Percentiles rank a stretch among this genome's conserved stretches.
Evolutionary conservation across 179 eudicot genomes (phyloP).

Genomic region (Corrigiola litoralis): DNA sequence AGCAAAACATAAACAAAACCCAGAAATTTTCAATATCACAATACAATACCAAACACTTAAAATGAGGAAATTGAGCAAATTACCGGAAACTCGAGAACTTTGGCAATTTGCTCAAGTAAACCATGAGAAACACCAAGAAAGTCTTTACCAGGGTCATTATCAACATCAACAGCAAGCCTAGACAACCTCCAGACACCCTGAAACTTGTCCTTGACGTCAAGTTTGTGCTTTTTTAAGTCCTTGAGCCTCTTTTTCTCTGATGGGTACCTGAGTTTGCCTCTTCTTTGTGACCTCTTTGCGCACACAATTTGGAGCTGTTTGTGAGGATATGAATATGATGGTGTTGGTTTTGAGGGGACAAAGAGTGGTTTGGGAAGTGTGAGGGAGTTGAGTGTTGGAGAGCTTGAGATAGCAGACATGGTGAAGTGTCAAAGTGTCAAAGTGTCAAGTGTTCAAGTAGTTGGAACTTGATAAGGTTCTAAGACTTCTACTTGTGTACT

Average conservation of each 20-base stretch:
- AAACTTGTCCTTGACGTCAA: conserved; percentile 38
- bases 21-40: background rate
- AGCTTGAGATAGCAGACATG: conserved; percentile 40
- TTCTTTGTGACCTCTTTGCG: conserved; percentile 57
- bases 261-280: conserved; percentile 80
- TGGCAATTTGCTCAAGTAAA: conserved; percentile 75
- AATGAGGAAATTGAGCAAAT: background rate
- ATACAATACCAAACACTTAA: background rate
- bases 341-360: conserved; percentile 13
- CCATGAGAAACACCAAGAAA: conserved; percentile 64
- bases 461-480: no score
- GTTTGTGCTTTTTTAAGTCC: conserved; percentile 27
- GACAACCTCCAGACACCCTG: conserved; percentile 82
- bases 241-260: conserved; percentile 86
- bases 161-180: conserved; percentile 55
- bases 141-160: conserved; percentile 89
- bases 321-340: conserved; percentile 6
- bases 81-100: conserved; percentile 94
- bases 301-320: conserved; percentile 36
- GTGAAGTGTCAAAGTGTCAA: no score
- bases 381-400: conserved; percentile 17
- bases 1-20: background rate
- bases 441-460: no score
- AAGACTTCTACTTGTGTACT: no score
- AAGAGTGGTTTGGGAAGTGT: conserved; percentile 10